Evolutionary conservation across 1,284 basidiomycete species (phyloP).

Genomic region (Vanrija pseudolonga): DNA sequence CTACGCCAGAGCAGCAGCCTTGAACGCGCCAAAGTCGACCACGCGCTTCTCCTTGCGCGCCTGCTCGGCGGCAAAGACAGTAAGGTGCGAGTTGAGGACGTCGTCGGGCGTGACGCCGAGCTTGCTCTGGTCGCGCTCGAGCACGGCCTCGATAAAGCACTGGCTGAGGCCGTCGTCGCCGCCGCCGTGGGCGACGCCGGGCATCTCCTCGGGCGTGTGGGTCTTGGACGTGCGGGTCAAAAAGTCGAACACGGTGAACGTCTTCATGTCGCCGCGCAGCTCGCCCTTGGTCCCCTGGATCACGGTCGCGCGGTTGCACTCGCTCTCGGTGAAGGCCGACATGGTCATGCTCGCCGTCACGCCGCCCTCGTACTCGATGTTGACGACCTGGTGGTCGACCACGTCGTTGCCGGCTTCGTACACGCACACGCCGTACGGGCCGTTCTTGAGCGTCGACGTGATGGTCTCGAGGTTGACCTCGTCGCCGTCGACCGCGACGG

Average conservation of each 20-base stretch:
- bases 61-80: conserved; percentile 78
- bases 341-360: conserved; percentile 76
- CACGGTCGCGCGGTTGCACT: conserved; percentile 70
- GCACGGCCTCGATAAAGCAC: conserved; percentile 68
- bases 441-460: conserved; percentile 58
- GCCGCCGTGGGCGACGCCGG: conserved; percentile 70
- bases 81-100: conserved; percentile 69
- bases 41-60: conserved; percentile 64
- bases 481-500: conserved; percentile 61
- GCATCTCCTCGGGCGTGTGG: conserved; percentile 55
- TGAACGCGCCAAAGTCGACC: conserved; percentile 54
- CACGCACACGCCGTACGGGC: conserved; percentile 76
- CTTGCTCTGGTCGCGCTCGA: conserved; percentile 55
- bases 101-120: conserved; percentile 64
- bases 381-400: conserved; percentile 77
- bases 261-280: conserved; percentile 73
- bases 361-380: conserved; percentile 72
- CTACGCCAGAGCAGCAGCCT: conserved; percentile 11
- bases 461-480: conserved; percentile 74
- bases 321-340: conserved; percentile 52
- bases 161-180: conserved; percentile 70
- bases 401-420: conserved; percentile 79
- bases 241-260: conserved; percentile 72
- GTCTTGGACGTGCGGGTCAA: conserved; percentile 54
- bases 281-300: conserved; percentile 78